These are phyloP conservation scores for Hanseniaspora singularis DNA, from an alignment of 805 yeast species.

Conservation along the genomic window DNA sequence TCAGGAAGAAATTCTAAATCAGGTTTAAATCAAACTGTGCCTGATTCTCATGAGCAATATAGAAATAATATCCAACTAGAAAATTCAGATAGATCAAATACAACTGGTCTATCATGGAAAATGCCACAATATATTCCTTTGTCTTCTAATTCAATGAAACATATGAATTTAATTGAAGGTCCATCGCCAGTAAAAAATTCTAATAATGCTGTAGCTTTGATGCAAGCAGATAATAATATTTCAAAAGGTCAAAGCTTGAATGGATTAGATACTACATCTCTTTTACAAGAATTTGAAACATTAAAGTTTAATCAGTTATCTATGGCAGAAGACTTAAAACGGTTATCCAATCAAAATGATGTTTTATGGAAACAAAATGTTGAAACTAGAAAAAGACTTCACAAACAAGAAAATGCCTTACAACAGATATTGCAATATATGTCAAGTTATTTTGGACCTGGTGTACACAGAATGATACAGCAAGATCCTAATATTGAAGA, in stretches of 20 bases:
- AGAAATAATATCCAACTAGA: too few relatives aligned
- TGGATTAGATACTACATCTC: constrained; percentile 22
- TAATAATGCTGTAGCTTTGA: constrained; percentile 21
- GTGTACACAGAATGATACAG: constrained; percentile 12
- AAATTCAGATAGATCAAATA: too few relatives aligned
- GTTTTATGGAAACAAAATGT: constrained; percentile 83
- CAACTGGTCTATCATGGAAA: constrained; percentile 6
- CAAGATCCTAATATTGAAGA: background rate
- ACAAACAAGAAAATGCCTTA: constrained; percentile 73
- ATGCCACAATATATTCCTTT: constrained; percentile 14
- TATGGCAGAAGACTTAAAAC: constrained; percentile 70
- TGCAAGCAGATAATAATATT: constrained; percentile 7
- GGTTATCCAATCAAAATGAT: constrained; percentile 80
- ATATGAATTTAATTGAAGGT: constrained; percentile 13
- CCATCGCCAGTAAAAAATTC: constrained; percentile 12
- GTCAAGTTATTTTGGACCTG: constrained; percentile 37
- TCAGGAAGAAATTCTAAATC: too few relatives aligned
- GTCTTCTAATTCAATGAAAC: background rate
- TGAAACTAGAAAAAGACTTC: constrained; percentile 71
- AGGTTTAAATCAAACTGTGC: too few relatives aligned
- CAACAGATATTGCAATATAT: constrained; percentile 78
- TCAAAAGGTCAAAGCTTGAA: background rate
- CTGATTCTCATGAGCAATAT: background rate
- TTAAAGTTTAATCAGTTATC: constrained; percentile 68
- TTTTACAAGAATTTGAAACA: constrained; percentile 60